Percentiles rank a stretch among this genome's conserved stretches.
Conservation (phyloP, 2,329 filamentous ascomycete genomes). For the Endoconidiophora polonica region DNA sequence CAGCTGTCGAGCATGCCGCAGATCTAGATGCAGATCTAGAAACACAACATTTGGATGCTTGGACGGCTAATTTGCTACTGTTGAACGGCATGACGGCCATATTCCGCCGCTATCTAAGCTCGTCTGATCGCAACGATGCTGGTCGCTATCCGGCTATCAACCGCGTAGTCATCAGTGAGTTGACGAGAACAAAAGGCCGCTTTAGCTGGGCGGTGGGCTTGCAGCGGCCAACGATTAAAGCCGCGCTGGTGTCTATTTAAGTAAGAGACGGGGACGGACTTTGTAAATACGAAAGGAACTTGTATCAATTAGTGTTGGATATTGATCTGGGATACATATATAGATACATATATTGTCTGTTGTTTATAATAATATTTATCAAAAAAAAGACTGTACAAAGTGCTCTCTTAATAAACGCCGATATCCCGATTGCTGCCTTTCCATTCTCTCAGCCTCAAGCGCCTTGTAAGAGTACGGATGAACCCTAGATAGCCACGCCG, state of each 20-base stretch:
- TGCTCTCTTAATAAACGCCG: too few species aligned
- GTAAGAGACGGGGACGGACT: too few species aligned
- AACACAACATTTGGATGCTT: conserved; percentile 7
- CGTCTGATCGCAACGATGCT: conserved; percentile 4
- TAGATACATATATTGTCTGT: too few species aligned
- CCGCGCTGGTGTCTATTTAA: too few species aligned
- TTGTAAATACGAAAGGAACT: too few species aligned
- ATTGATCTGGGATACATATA: too few species aligned
- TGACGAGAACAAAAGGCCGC: conserved; percentile 4
- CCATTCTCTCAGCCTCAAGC: too few species aligned
- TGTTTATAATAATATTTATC: too few species aligned
- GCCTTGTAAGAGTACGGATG: background rate
- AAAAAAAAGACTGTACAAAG: background rate
- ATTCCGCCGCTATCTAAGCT: conserved; percentile 2
- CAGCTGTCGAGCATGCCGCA: background rate
- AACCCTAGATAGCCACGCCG: background rate
- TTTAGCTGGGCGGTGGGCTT: conserved; percentile 7
- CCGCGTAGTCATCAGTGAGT: conserved; percentile 3
- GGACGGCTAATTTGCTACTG: conserved; percentile 6
- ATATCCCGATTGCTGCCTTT: background rate
- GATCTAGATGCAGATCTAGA: background rate
- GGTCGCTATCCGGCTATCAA: conserved; percentile 5
- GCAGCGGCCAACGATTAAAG: background rate
- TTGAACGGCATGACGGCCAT: conserved; percentile 3
- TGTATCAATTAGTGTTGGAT: too few species aligned